A percentile compares a stretch with the other conserved stretches of the same genome.
Conservation (phyloP, 495 filamentous ascomycete species). For the Tuber indicum region DNA sequence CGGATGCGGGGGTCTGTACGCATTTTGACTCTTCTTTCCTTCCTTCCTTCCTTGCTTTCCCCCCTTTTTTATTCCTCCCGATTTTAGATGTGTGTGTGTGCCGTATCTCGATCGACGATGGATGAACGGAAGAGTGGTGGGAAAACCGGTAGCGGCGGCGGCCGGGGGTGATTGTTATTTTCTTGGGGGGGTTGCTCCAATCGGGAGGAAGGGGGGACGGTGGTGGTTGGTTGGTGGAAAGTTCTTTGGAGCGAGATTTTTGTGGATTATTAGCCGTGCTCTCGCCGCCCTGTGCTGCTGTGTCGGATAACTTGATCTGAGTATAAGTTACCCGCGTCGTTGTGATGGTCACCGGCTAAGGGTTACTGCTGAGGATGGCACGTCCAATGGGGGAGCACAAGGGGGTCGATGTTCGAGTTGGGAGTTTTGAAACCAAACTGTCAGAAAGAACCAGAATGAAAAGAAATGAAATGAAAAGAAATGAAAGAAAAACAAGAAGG, state of each 20-base stretch:
- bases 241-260: neutral
- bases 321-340: slow-evolving; percentile 1
- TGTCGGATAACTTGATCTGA: neutral
- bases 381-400: neutral
- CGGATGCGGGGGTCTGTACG: slow-evolving; percentile 76
- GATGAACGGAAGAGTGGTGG: neutral
- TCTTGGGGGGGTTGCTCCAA: neutral
- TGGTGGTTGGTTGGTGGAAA: slow-evolving; percentile 9
- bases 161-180: neutral
- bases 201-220: neutral
- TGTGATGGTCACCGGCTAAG: neutral
- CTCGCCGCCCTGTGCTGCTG: neutral
- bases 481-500: neutral
- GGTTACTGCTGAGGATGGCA: neutral
- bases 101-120: neutral
- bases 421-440: neutral
- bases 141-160: neutral
- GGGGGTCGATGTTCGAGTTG: neutral
- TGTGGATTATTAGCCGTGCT: neutral
- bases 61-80: neutral
- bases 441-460: neutral
- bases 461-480: neutral
- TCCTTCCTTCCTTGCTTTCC: neutral
- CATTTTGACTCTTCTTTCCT: slow-evolving; percentile 29
- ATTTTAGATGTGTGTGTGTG: neutral